Conservation (phyloP, 192 early-diverging fungal species). For the Paraglomus brasilianum region DNA sequence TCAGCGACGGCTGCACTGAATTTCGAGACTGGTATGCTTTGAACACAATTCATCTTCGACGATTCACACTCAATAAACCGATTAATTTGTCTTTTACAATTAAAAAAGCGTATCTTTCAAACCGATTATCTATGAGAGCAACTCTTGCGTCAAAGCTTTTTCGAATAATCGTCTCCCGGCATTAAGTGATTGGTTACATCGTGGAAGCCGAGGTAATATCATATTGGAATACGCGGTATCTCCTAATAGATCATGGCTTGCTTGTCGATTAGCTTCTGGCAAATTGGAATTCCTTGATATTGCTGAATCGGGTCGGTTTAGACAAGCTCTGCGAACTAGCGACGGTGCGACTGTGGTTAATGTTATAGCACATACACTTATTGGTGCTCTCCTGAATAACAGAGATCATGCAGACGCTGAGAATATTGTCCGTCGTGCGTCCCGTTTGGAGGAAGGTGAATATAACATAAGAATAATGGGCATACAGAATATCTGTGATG, state of each 20-base stretch:
- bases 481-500: background rate
- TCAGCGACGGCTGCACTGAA: slow-evolving; percentile 19
- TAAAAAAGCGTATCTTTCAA: no score
- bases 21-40: slow-evolving; percentile 18
- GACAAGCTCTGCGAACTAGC: background rate
- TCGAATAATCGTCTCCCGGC: no score
- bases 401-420: slow-evolving; percentile 27
- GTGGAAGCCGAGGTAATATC: background rate
- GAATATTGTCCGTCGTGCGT: slow-evolving; percentile 15
- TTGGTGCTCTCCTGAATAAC: slow-evolving; percentile 20
- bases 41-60: no score
- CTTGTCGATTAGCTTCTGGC: background rate
- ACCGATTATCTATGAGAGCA: no score
- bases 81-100: no score
- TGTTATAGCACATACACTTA: slow-evolving; percentile 1
- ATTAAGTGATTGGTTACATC: no score
- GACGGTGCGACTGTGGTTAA: background rate
- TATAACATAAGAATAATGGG: background rate
- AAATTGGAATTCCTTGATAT: slow-evolving; percentile 27
- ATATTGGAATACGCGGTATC: slow-evolving; percentile 20
- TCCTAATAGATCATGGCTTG: slow-evolving; percentile 16
- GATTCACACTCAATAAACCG: no score
- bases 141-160: no score
- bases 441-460: background rate
- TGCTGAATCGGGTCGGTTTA: background rate